Base-by-base conservation (phyloP, 192 early-diverging fungal genomes). In the Linnemannia elongata region DNA sequence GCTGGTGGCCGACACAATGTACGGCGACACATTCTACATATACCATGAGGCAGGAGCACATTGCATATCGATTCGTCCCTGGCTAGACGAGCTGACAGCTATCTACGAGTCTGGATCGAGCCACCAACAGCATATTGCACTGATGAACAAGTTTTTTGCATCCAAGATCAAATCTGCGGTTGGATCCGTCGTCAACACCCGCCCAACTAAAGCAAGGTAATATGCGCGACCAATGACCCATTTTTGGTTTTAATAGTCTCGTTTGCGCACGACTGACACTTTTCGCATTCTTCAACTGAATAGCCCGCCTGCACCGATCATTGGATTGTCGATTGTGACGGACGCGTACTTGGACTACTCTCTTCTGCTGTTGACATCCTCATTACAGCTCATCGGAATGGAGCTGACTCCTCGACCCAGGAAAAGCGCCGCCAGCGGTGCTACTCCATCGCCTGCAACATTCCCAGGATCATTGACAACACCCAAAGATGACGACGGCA, bases 271-370 rank as follows among this genome's bases (percentile, higher is more conserved):
- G 12, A 13, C 44, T 45, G 13, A 45, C 12, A 15, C 12, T 15
- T 45, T 13, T 0, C 44, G 44, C 13, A 45, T 55, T 42, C 24
- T 27, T 70, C 22, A 44, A 10, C n/a, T 41, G 12, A 3, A 72
- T 77, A 90, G 90, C 54, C 69, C 81, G 15, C 88, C 87, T 13
- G 84, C 88, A 74, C 92, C 84, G 60, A 87, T 95, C 47, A 85
- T 94, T 78, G 96, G 95, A 20, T 88, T 92, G 10, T 88, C 85
- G 4, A 79, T 93, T 13, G 78, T 96, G 7, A 91, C 91, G 5
- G 95, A 96, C 69, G 75, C 91, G 4, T 96, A 93, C 70, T 87
- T 97, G 44, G 94, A 95, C n/a, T 95, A 95, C 77, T 94, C 93
- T 38, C 80, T 95, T 20, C 66, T 97, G 24, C 81, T 92, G 10